Evolutionary conservation across 78 protist genomes (phyloP).

Genomic region (Thecamonas trahens): DNA sequence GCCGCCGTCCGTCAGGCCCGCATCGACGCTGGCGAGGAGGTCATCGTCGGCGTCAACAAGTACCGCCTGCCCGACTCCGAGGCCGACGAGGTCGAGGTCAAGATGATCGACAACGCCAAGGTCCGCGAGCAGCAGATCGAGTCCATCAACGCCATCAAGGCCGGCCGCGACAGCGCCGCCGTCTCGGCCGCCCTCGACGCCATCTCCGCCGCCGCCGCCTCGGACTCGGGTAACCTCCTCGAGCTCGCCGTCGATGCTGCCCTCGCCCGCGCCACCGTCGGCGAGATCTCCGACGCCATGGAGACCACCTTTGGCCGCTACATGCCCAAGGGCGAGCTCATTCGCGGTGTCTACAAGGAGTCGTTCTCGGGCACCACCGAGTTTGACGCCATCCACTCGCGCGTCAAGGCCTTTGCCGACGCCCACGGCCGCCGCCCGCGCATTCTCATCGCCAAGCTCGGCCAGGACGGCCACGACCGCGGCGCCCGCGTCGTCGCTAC

Average conservation of each 20-base stretch:
- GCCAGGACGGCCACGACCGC: slow-evolving; percentile 98
- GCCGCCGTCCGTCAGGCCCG: slow-evolving; percentile 90
- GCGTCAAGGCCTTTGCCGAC: slow-evolving; percentile 36
- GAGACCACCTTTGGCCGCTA: slow-evolving; percentile 42
- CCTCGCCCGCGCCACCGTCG: slow-evolving; percentile 84
- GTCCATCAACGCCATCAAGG: not conserved
- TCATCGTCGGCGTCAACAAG: slow-evolving; percentile 96
- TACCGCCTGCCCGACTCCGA: slow-evolving; percentile 61
- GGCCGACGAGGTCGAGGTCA: slow-evolving; percentile 34
- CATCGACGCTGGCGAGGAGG: slow-evolving; percentile 80
- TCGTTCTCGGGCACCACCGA: slow-evolving; percentile 12
- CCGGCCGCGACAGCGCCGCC: not conserved
- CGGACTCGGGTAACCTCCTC: slow-evolving; percentile 25
- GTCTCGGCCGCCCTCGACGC: slow-evolving; percentile 36
- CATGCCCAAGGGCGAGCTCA: slow-evolving; percentile 27
- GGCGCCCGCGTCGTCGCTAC: slow-evolving; percentile 95
- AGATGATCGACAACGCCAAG: slow-evolving; percentile 23
- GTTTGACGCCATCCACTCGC: not conserved
- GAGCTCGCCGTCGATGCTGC: slow-evolving; percentile 73
- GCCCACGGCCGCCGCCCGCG: slow-evolving; percentile 88
- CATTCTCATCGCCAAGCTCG: slow-evolving; percentile 90
- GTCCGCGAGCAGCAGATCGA: slow-evolving; percentile 16
- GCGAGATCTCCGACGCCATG: slow-evolving; percentile 90
- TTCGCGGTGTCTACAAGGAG: slow-evolving; percentile 72
- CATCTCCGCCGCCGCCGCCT: not conserved